Evolutionary conservation across 2,329 filamentous ascomycete species (phyloP).

Genomic region (Aspergillus sp.): DNA sequence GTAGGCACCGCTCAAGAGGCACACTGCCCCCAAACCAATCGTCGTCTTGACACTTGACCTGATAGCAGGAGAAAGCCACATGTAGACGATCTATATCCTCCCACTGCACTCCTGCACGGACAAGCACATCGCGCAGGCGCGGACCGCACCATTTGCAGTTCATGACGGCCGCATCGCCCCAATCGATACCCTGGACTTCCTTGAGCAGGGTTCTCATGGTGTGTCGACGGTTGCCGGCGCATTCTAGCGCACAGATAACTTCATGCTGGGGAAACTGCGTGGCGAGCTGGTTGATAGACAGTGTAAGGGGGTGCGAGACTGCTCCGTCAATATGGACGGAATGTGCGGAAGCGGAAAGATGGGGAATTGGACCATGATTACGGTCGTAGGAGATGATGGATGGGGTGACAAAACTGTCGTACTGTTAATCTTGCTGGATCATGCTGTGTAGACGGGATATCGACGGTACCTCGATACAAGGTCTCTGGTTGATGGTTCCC

Average conservation of each 20-base stretch:
- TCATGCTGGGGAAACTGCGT: slow-evolving; percentile 52
- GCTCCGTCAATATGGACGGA: slow-evolving; percentile 50
- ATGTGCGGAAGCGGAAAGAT: slow-evolving; percentile 43
- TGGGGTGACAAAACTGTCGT: slow-evolving; percentile 51
- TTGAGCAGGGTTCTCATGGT: slow-evolving; percentile 60
- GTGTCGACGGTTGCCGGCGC: slow-evolving; percentile 60
- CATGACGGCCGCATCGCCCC: slow-evolving; percentile 61
- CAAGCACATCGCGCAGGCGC: slow-evolving; percentile 52
- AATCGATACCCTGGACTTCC: slow-evolving; percentile 60
- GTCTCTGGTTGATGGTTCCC: slow-evolving; percentile 29
- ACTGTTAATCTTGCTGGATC: neutral
- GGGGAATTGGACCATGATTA: slow-evolving; percentile 56
- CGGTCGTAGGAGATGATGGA: slow-evolving; percentile 55
- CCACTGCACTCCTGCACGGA: slow-evolving; percentile 43
- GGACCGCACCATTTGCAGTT: slow-evolving; percentile 60
- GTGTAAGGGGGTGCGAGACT: slow-evolving; percentile 43
- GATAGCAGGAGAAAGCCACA: slow-evolving; percentile 57
- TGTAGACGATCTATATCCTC: slow-evolving; percentile 35
- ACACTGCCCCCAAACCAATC: slow-evolving; percentile 60
- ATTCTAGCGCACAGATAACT: slow-evolving; percentile 59
- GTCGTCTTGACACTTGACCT: slow-evolving; percentile 55
- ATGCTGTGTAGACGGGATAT: neutral
- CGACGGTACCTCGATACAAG: slow-evolving; percentile 29
- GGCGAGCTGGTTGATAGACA: slow-evolving; percentile 49
- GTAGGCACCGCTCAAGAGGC: slow-evolving; percentile 47